These are phyloP conservation scores for Phalaenopsis hybrid DNA, from an alignment of 116 monocot species.

Conservation along the genomic window DNA sequence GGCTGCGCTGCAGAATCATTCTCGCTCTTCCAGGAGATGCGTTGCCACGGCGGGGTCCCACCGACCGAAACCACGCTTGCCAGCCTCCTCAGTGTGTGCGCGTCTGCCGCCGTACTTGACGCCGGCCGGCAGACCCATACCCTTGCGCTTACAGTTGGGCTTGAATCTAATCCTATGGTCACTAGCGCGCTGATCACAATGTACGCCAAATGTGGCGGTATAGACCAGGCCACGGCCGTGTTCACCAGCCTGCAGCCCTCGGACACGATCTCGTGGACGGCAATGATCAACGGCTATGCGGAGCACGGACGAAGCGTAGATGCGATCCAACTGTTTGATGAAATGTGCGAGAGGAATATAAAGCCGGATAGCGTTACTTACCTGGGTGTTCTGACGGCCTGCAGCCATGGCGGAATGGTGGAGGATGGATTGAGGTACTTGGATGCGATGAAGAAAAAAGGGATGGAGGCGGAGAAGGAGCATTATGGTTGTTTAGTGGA, in stretches of 20 bases:
- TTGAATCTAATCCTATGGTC: slow-evolving; percentile 44
- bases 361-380: slow-evolving; percentile 53
- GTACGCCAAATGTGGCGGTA: slow-evolving; percentile 74
- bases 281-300: slow-evolving; percentile 83
- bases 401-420: slow-evolving; percentile 67
- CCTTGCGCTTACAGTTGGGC: slow-evolving; percentile 24
- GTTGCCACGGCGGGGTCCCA: slow-evolving; percentile 5
- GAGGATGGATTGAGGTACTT: slow-evolving; percentile 64
- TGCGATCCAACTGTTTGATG: slow-evolving; percentile 60
- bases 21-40: slow-evolving; percentile 42
- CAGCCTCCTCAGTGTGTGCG: slow-evolving; percentile 67
- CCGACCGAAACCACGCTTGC: slow-evolving; percentile 57
- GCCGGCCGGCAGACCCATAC: slow-evolving; percentile 61
- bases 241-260: slow-evolving; percentile 22
- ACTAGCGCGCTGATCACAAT: slow-evolving; percentile 60
- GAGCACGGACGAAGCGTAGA: slow-evolving; percentile 59
- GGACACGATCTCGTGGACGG: slow-evolving; percentile 76
- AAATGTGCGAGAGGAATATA: slow-evolving; percentile 34
- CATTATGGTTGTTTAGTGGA: slow-evolving; percentile 90
- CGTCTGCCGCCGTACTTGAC: slow-evolving; percentile 38
- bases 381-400: slow-evolving; percentile 72
- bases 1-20: slow-evolving; percentile 45
- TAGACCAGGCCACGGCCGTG: slow-evolving; percentile 36
- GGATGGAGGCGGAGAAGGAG: slow-evolving; percentile 54
- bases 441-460: slow-evolving; percentile 37